A percentile compares a stretch with the other conserved stretches of the same genome.
Conservation (phyloP, 345 rosid species). For the Eucalyptus guilfoylei region DNA sequence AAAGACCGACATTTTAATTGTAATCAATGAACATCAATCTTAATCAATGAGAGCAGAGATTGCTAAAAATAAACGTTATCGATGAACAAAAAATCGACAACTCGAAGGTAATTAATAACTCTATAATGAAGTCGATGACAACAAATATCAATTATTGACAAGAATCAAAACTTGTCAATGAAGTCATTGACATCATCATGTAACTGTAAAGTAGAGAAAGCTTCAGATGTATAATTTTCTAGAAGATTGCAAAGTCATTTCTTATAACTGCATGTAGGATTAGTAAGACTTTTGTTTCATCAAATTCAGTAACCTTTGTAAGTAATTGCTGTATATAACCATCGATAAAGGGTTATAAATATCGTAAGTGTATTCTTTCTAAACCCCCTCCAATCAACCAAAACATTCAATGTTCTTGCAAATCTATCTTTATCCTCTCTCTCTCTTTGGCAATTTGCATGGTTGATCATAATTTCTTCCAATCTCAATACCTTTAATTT, state of each 20-base stretch:
- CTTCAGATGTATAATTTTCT: too few species aligned
- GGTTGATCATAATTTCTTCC: not conserved
- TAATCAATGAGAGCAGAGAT: rapidly evolving
- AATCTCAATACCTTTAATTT: not conserved
- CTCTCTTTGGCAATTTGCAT: not conserved
- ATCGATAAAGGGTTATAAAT: not conserved
- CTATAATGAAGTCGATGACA: not conserved
- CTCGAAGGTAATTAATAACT: too few species aligned
- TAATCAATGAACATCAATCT: not conserved
- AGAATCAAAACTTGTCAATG: not conserved
- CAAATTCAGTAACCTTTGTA: not conserved
- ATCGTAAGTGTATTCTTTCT: too few species aligned
- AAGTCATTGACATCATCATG: not conserved
- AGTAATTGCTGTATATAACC: not conserved
- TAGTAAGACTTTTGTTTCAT: not conserved
- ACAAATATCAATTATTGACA: not conserved
- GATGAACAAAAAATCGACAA: not conserved
- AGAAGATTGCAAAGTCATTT: not conserved
- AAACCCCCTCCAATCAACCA: not conserved
- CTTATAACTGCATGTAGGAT: not conserved
- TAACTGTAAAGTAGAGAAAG: too few species aligned
- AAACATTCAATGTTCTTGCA: rapidly evolving
- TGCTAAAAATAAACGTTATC: not conserved
- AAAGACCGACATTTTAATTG: not conserved
- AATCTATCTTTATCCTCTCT: too few species aligned